A percentile compares a stretch with the other conserved stretches of the same genome.
Conservation (phyloP, 2,329 filamentous ascomycete genomes). For the Xylaria sp. region DNA sequence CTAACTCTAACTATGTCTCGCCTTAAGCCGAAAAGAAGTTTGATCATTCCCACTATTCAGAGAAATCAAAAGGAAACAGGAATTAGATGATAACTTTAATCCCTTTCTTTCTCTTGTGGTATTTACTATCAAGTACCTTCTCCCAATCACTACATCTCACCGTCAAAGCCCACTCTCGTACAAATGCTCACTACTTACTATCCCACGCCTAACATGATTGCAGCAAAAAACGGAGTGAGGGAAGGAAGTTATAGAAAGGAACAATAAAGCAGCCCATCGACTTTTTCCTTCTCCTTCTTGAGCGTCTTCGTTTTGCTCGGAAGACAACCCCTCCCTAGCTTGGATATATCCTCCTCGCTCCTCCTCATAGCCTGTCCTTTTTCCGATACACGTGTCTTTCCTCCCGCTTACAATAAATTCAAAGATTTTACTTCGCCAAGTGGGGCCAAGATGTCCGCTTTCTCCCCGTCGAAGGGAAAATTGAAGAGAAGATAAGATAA, state of each 20-base stretch:
- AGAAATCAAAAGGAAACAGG: not conserved
- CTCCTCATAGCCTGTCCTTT: not conserved
- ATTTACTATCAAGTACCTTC: not conserved
- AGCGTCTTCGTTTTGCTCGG: not conserved
- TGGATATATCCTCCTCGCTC: slow-evolving; percentile 32
- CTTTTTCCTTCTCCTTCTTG: not conserved
- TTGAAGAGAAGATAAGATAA: slow-evolving; percentile 7
- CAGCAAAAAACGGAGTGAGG: not conserved
- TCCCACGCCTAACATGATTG: not conserved
- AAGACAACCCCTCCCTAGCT: not conserved
- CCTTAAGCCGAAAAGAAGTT: not conserved
- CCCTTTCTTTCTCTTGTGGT: not conserved
- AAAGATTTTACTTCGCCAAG: slow-evolving; percentile 3
- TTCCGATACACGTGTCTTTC: not conserved
- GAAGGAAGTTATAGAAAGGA: not conserved
- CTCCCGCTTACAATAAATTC: slow-evolving; percentile 11
- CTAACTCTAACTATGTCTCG: not conserved
- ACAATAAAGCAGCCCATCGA: not conserved
- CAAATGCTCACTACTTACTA: not conserved
- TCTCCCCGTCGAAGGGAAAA: not conserved
- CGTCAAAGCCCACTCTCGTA: not conserved
- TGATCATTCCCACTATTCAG: too few species aligned
- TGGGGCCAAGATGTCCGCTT: not conserved
- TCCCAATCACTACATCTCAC: not conserved
- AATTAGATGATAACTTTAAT: not conserved